These are phyloP conservation scores for Eudorina sp. DNA, from an alignment of 139 green algal species.

Conservation along the genomic window DNA sequence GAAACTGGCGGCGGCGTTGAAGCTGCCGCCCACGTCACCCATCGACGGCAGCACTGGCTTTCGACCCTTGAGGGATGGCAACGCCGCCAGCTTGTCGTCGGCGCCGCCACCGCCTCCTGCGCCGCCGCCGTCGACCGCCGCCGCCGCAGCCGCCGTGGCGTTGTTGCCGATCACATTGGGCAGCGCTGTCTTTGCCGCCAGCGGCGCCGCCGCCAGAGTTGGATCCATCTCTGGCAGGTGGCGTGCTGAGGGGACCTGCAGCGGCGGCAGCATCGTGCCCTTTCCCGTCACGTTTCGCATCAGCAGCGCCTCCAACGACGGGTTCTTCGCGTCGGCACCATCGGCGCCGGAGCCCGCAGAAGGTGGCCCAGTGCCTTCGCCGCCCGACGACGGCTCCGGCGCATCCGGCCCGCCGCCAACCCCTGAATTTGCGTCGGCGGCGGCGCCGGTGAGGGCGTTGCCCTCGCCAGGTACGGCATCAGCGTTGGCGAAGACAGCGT, in stretches of 20 bases:
- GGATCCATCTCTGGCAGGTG: not conserved
- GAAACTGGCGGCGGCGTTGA: no score
- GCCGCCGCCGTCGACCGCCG: not conserved
- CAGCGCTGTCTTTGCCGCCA: slow-evolving; percentile 11
- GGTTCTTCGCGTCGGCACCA: not conserved
- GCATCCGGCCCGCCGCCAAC: no score
- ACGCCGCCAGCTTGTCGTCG: not conserved
- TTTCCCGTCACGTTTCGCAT: not conserved
- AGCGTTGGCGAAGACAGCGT: not conserved
- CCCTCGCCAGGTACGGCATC: not conserved
- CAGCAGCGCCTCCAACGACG: not conserved
- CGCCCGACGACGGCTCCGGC: no score
- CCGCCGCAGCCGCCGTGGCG: no score
- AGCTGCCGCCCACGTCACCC: not conserved
- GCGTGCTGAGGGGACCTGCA: not conserved
- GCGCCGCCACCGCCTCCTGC: no score
- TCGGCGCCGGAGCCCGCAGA: no score
- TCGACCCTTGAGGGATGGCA: not conserved
- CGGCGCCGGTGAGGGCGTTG: not conserved
- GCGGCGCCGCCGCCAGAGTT: not conserved
- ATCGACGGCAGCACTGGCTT: not conserved
- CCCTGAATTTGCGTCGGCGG: not conserved
- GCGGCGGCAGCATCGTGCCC: not conserved
- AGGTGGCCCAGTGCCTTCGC: no score
- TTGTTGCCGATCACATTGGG: not conserved